phyloP scores from a whole-genome alignment of 2,329 filamentous ascomycete genomes.

The Cladophialophora psammophila region DNA sequence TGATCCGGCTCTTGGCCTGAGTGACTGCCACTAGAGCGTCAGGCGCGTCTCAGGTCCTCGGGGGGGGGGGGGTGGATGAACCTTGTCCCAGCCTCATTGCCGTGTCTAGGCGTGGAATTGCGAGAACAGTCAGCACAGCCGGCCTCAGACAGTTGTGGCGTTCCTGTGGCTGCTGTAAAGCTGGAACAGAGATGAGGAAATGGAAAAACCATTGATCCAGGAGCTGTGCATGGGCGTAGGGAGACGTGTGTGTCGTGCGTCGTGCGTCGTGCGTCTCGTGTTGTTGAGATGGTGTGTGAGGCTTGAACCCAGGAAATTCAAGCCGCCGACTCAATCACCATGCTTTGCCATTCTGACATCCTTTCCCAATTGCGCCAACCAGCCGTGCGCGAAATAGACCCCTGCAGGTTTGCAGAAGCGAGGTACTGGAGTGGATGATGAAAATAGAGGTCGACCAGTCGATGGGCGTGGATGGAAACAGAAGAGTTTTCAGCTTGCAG shows the following conservation, averaged over 20 bases:
- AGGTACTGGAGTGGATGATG: conserved; percentile 27
- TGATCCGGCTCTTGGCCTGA: conserved; percentile 16
- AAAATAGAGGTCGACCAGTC: conserved; percentile 28
- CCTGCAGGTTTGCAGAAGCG: conserved; percentile 26
- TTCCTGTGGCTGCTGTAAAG: conserved; percentile 22
- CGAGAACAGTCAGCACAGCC: conserved; percentile 11
- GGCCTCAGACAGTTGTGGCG: conserved; percentile 11
- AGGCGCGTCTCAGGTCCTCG: conserved; percentile 7
- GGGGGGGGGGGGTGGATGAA: not conserved
- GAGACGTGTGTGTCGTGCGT: not conserved
- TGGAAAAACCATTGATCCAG: conserved; percentile 24
- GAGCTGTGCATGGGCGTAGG: conserved; percentile 17
- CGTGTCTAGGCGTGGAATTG: conserved; percentile 18
- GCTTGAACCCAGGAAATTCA: conserved; percentile 25
- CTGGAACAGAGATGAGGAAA: conserved; percentile 27
- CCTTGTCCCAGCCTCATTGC: conserved; percentile 20
- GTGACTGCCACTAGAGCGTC: conserved; percentile 15
- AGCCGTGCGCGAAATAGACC: conserved; percentile 9
- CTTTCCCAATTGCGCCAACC: not conserved
- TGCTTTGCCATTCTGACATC: not conserved
- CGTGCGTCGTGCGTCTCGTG: conserved; percentile 3
- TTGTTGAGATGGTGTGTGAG: not conserved
- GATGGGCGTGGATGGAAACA: conserved; percentile 1
- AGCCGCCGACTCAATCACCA: conserved; percentile 24
- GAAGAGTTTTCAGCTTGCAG: conserved; percentile 27